Evolutionary conservation across 2,329 filamentous ascomycete species (phyloP).

Genomic region (Penicillium fuscoglaucum): DNA sequence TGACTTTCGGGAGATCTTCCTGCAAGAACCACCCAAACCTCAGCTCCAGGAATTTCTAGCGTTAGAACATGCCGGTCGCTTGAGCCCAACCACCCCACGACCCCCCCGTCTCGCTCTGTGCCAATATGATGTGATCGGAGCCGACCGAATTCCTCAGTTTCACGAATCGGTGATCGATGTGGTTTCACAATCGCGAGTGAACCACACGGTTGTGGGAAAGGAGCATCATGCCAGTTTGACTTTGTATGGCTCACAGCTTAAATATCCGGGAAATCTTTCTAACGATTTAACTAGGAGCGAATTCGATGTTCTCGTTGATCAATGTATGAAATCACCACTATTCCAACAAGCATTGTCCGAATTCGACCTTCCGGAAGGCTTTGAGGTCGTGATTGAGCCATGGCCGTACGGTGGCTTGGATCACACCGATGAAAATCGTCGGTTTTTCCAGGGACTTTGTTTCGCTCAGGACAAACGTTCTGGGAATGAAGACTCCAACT

Average conservation of each 20-base stretch:
- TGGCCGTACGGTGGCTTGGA: conserved; percentile 60
- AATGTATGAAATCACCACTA: conserved; percentile 53
- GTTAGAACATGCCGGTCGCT: conserved; percentile 49
- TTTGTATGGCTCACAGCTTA: conserved; percentile 31
- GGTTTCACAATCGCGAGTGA: conserved; percentile 42
- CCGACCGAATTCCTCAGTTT: conserved; percentile 54
- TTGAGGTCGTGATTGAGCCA: conserved; percentile 57
- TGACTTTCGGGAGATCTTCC: conserved; percentile 53
- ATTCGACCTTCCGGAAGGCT: conserved; percentile 56
- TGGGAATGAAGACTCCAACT: conserved; percentile 58
- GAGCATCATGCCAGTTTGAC: conserved; percentile 52
- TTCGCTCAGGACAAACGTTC: conserved; percentile 48
- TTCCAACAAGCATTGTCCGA: conserved; percentile 55
- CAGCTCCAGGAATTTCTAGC: conserved; percentile 51
- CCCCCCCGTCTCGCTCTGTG: conserved; percentile 55
- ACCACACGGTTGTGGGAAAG: conserved; percentile 50
- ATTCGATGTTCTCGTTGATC: conserved; percentile 50
- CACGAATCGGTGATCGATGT: conserved; percentile 57
- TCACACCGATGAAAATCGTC: conserved; percentile 46
- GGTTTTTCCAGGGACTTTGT: conserved; percentile 56
- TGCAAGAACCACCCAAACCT: conserved; percentile 53
- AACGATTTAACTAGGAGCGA: conserved; percentile 38
- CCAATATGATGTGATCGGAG: conserved; percentile 58
- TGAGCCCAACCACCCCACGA: conserved; percentile 43
- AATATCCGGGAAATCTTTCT: not conserved